These are phyloP conservation scores for Rhizopus arrhizus DNA, from an alignment of 371 early-diverging fungal species.

Conservation along the genomic window DNA sequence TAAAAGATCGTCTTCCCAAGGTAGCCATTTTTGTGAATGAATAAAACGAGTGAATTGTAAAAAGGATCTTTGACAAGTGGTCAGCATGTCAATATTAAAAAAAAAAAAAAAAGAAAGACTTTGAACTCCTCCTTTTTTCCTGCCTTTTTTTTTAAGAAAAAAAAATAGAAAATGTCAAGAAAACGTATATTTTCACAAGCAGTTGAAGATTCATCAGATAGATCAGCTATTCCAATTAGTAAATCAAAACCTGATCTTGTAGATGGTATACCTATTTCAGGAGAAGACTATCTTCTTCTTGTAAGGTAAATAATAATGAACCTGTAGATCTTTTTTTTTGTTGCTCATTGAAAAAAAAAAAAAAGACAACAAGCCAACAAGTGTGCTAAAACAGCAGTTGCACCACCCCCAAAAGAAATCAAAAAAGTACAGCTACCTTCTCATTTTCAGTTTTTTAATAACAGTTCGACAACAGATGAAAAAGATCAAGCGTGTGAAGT, in stretches of 20 bases:
- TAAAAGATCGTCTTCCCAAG: constrained; percentile 44
- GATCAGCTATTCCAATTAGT: constrained; percentile 35
- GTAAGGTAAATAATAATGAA: constrained; percentile 36
- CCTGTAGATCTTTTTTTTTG: neutral
- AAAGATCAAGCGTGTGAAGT: constrained; percentile 20
- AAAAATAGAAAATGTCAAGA: constrained; percentile 14
- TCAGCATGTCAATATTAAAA: neutral
- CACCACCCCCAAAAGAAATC: constrained; percentile 30
- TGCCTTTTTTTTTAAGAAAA: neutral
- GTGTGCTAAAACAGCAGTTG: constrained; percentile 33
- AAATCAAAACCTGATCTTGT: constrained; percentile 35
- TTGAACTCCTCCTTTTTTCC: neutral
- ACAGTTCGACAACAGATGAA: neutral
- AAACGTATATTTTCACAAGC: constrained; percentile 36
- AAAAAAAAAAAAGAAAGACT: neutral
- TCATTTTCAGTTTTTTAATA: constrained; percentile 30
- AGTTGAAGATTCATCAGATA: constrained; percentile 10
- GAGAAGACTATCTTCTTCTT: constrained; percentile 50
- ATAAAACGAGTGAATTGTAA: neutral
- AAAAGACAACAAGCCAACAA: constrained; percentile 39
- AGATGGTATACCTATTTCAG: constrained; percentile 47
- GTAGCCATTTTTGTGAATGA: constrained; percentile 31
- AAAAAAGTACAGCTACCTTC: constrained; percentile 29
- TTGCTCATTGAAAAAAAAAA: neutral
- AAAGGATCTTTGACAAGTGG: neutral